Base-by-base conservation (phyloP, 805 yeast genomes). In the Scheffersomyces amazonensis region DNA sequence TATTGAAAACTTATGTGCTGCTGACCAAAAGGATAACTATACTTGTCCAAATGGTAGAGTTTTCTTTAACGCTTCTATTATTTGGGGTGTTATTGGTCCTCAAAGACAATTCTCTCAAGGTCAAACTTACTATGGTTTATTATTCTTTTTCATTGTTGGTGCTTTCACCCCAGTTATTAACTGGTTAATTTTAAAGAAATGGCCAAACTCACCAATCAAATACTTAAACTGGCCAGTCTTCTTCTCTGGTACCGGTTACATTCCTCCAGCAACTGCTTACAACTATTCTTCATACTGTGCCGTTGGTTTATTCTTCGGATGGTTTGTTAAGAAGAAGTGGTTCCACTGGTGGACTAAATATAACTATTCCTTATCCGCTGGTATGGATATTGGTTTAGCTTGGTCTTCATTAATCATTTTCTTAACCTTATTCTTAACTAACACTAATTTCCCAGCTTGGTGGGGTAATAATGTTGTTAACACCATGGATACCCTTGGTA, bases 211-310 rank as follows among this genome's bases (percentile, higher is more conserved):
- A 18, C 59, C 56, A 32, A 45, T 54, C 32, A 50, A 46, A 35
- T 56, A 56, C 56, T 46, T 60, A 47, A 52, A 58, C 50, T 56
- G 68, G 66, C 68, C 69, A 9, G 67, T 68, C 32, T 68, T 68
- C 58, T 68, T 68, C 55, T 55, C 66, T 12, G 74, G 73, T 48
- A 62, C 72, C n/a, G 81, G 81, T 32, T 68, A 71, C 47, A 77
- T 82, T 49, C 90, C 91, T 12, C 90, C 91, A 30, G 83, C 86
- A 27, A 80, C 88, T 4, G 80, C 85, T 20, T 81, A 80, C 56
- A 81, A 80, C 55, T 81, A 80, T 57, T 71, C 76, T 22, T 59
- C 78, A 6, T 81, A 74, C 63, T 73, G 80, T 44, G 44, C 50
- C 17, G 53, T 49, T 33, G 58, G 60, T n/a, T 43, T 53, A 30